Base-by-base conservation (phyloP, 2,329 filamentous ascomycete genomes). In the Teratosphaeria epicoccoides region DNA sequence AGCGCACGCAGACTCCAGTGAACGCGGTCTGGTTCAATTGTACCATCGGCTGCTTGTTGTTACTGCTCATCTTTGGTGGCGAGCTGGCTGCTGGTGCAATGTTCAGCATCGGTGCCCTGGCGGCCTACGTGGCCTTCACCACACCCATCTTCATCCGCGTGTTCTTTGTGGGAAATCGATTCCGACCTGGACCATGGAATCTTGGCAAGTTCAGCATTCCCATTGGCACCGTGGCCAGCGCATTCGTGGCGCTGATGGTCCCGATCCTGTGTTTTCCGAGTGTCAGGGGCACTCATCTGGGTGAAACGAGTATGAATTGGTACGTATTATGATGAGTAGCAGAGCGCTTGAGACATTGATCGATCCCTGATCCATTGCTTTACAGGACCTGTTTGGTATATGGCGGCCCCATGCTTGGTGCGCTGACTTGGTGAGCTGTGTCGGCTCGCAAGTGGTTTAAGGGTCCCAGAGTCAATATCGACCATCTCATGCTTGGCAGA, bases 11-110 rank as follows among this genome's bases (percentile, higher is more conserved):
- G 49, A 87, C 84, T 0, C 84, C 84, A 0, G 82, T 85, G 47
- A 86, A 85, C 61, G 82, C 83, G 0, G 83, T 86, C 10, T 82
- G 83, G 76, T 75, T 85, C 64, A 85, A 86, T 60, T 74, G 74
- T 40, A 57, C 67, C 2, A 72, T 87, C 24, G 83, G 82, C 0
- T 77, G 80, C 28, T 51, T 82, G 2, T 73, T 82, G 54, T 73
- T 82, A 24, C 71, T 86, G 0, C 75, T 87, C 2, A 79, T 87
- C 46, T 83, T 87, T 55, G 82, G 76, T 0, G 83, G 83, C 17
- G 67, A 72, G 4, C 66, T 80, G 4, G 80, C 82, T 1, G 79
- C 85, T 54, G 81, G 81, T 5, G 84, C 84, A 2, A 73, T 87
- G 25, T 87, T 87, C 70, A 81, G 76, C 44, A 84, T 87, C 52